Evolutionary conservation across 164 flowering plant species (phyloP), one percentile per base, ranked within the genome.

Genomic region (Euptelea pleiosperma): DNA sequence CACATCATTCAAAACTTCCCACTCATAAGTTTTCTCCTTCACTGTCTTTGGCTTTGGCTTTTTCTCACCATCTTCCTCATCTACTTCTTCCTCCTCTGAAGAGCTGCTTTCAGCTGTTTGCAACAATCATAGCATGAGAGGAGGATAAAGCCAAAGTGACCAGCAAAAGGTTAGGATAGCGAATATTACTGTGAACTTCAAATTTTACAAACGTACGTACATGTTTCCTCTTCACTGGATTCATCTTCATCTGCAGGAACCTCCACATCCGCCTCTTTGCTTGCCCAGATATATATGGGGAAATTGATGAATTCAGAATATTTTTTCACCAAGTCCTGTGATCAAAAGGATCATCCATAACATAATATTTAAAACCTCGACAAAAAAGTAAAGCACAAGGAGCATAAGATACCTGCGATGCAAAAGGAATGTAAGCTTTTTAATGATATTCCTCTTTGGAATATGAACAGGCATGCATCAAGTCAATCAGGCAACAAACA

Each of bases 231-330:
- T 54, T 88, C 96, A 58, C 62, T 70, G 15, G 96, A 77, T 31
- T 92, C 98, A 55, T 89, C 97, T 34, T 93, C 98, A 53, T 93
- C 96, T 29, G 90, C 89, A 48, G 98, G 96, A 66, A 82, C 96
- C 69, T 93, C 98, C 35, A 78, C 87, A 46, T 93, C 94, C 34
- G 84, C 89, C 54, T 87, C 96, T 75, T 87, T 93, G 83, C 70
- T 93, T 54, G 86, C 82, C 97, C 98, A 93, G 4, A 93, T 66
- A 60, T 70, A 71, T 34, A 93, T 93, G 46, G 98, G 98, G 74
- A 93, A 93, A 75, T 90, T 93, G 57, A 90, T 93, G 51, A 93
- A 93, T 69, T 93, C 98, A 33, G 98, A 93, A 55, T 93, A 93
- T 65, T 70, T 89, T 69, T 86, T 93, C 64, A 93, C 98, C 78